Percentiles rank a stretch among this genome's conserved stretches.
Evolutionary conservation across 306 rosid genomes (phyloP).

Genomic region (Castanea mollissima): DNA sequence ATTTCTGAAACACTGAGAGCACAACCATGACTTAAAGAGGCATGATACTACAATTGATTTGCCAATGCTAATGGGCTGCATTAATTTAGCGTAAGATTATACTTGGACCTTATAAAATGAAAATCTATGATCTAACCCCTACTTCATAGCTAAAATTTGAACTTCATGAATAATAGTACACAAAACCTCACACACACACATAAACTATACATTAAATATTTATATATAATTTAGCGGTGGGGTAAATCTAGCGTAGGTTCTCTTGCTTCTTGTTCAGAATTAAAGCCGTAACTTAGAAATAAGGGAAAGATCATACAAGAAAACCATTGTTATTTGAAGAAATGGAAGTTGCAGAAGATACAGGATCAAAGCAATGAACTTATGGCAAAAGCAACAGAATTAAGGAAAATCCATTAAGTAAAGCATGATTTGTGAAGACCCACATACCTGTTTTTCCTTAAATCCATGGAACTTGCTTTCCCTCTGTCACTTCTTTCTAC

Average conservation of each 20-base stretch:
- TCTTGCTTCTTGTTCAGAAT: background rate
- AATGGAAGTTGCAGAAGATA: background rate
- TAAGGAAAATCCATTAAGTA: conserved; percentile 9
- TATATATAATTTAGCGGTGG: no score
- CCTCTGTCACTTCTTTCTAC: background rate
- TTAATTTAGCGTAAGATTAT: background rate
- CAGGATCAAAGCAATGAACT: background rate
- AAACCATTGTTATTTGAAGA: background rate
- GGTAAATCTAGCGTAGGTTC: background rate
- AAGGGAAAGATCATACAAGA: background rate
- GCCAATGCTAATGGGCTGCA: background rate
- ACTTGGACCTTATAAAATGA: background rate
- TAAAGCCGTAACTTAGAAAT: background rate
- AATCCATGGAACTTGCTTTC: conserved; percentile 14
- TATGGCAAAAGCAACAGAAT: conserved; percentile 10
- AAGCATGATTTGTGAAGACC: conserved; percentile 16
- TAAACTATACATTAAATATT: no score
- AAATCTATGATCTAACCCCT: background rate
- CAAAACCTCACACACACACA: no score
- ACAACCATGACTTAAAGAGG: background rate
- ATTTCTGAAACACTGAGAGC: background rate
- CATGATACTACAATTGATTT: background rate
- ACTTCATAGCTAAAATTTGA: background rate
- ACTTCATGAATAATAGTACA: background rate
- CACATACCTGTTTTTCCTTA: conserved; percentile 33